phyloP scores from a whole-genome alignment of 345 rosid species.

The Raphanus raphanistrum region DNA sequence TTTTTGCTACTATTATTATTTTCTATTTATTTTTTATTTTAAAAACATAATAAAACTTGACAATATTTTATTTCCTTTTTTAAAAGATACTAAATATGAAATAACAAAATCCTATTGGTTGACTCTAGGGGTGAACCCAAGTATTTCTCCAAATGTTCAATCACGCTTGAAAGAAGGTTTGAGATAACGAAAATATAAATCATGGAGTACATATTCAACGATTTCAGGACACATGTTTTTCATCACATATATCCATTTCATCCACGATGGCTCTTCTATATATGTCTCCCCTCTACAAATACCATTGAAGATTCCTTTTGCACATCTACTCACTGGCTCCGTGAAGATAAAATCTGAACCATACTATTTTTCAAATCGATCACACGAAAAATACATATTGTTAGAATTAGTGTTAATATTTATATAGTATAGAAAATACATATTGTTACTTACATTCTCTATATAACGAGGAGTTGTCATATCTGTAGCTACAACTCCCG shows the following conservation, averaged over 20 bases:
- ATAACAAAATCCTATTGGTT: too few species aligned
- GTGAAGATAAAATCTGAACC: not conserved
- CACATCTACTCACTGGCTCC: not conserved
- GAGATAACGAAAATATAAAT: not conserved
- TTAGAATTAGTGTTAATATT: not conserved
- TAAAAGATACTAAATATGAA: too few species aligned
- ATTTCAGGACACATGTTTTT: conserved; percentile 6
- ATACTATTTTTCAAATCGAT: not conserved
- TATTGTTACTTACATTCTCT: conserved; percentile 5
- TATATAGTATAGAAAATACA: not conserved
- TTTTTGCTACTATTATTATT: too few species aligned
- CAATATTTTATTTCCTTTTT: too few species aligned
- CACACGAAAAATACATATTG: not conserved
- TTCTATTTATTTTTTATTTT: too few species aligned
- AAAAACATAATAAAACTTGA: too few species aligned
- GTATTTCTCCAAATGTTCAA: not conserved
- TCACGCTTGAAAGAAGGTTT: not conserved
- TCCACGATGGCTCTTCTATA: conserved; percentile 8
- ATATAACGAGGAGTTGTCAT: conserved; percentile 24
- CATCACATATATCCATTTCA: not conserved
- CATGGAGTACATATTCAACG: not conserved
- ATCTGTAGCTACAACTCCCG: conserved; percentile 42
- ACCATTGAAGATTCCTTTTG: not conserved
- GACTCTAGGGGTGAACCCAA: too few species aligned
- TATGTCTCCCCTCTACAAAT: not conserved